Base-by-base conservation (phyloP, 2,329 filamentous ascomycete genomes). In the Claviceps sp. region DNA sequence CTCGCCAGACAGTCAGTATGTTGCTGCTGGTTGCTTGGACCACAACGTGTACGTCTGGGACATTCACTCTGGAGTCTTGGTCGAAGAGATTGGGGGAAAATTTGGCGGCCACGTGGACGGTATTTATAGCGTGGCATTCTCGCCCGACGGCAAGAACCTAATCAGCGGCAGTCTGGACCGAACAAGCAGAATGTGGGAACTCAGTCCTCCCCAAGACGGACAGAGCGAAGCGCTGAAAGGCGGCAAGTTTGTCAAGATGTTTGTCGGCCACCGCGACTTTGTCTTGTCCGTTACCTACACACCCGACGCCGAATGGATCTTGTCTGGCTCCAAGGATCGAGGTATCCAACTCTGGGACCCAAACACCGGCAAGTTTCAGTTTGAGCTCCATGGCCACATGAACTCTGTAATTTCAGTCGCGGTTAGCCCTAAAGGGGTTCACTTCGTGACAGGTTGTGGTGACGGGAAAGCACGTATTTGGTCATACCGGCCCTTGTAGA, bases 301-400 rank as follows among this genome's bases (percentile, higher is more conserved):
- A 0, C 93, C 93, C n/a, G 90, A 97, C 66, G 87, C 87, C 57
- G 81, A 85, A 62, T 98, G 93, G 93, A 90, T 98, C 53, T 85
- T 98, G 70, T 95, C 89, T 57, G 93, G 93, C 44, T 95, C 89
- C 56, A 98, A 98, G 74, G 93, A 98, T 65, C 82, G 93, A 49
- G 90, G 91, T 47, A 93, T 98, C 22, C 91, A 97, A 65, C 97
- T 98, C 76, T 98, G 93, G 93, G 91, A 98, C 65, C 91, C 93
- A 20, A 79, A 85, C 61, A 96, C 89, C 22, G 93, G 91, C 38
- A 85, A 87, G 59, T 94, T 91, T 1, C 91, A 97, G 71, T 84
- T 98, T 66, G 97, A 97, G 93, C 79, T 98, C 56, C 93, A 97
- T 69, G 93, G 93, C 24, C 93, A 98, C 68, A 97, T 97, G 77